Evolutionary conservation across 495 filamentous ascomycete species (phyloP).

Genomic region (Hypoxylon lenormandii): DNA sequence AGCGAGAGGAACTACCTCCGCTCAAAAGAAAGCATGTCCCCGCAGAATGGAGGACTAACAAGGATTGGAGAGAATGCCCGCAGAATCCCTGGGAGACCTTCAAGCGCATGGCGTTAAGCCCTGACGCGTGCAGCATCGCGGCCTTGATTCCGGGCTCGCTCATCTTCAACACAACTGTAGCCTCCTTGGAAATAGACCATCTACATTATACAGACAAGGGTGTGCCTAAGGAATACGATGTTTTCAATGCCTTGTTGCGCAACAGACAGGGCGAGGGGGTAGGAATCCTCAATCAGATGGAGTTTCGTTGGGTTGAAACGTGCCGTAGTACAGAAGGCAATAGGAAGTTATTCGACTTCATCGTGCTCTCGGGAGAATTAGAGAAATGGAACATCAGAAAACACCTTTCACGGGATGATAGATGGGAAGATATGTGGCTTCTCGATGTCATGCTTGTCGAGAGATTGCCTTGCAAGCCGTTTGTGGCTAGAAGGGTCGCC

Average conservation of each 20-base stretch:
- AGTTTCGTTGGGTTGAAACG: slow-evolving; percentile 15
- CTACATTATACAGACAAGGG: not conserved
- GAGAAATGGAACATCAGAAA: slow-evolving; percentile 6
- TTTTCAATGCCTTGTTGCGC: not conserved
- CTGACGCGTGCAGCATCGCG: slow-evolving; percentile 6
- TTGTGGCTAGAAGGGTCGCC: slow-evolving; percentile 23
- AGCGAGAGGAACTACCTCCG: slow-evolving; percentile 12
- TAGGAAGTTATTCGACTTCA: slow-evolving; percentile 14
- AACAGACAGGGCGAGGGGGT: slow-evolving; percentile 6
- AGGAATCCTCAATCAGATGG: slow-evolving; percentile 6
- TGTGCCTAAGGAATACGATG: not conserved
- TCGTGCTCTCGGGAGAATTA: slow-evolving; percentile 7
- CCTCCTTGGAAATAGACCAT: slow-evolving; percentile 11
- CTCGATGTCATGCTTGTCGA: slow-evolving; percentile 28
- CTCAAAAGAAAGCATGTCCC: slow-evolving; percentile 3
- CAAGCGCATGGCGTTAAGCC: not conserved
- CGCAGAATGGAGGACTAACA: slow-evolving; percentile 16
- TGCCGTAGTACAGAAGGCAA: slow-evolving; percentile 10
- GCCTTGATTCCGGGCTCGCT: slow-evolving; percentile 19
- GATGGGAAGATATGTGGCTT: slow-evolving; percentile 14
- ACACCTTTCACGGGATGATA: not conserved
- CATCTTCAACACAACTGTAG: slow-evolving; percentile 22
- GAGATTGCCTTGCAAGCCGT: slow-evolving; percentile 21
- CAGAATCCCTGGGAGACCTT: slow-evolving; percentile 18
- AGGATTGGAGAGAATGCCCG: slow-evolving; percentile 25